A percentile compares a stretch with the other conserved stretches of the same genome.
phyloP scores from a whole-genome alignment of 2,329 filamentous ascomycete species.

The Thelonectria discophora region DNA sequence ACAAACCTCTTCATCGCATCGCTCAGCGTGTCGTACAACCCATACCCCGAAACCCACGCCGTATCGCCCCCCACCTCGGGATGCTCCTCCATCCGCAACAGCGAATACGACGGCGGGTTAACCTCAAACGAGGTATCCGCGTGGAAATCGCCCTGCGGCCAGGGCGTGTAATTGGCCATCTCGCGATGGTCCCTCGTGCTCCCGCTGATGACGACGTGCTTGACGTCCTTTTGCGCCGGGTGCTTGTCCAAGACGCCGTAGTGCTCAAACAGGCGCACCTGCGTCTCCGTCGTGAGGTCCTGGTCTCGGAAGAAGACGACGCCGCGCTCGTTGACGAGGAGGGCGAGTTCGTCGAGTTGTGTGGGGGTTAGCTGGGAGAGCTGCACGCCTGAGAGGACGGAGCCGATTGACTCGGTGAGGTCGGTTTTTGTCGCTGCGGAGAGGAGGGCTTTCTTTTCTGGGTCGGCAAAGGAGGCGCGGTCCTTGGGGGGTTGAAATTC shows the following conservation, averaged over 20 bases:
- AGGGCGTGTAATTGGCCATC: slow-evolving; percentile 52
- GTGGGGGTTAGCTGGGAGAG: slow-evolving; percentile 54
- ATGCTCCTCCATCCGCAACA: slow-evolving; percentile 61
- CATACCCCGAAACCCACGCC: slow-evolving; percentile 57
- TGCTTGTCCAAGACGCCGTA: slow-evolving; percentile 59
- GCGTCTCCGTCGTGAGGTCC: slow-evolving; percentile 52
- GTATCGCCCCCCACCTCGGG: slow-evolving; percentile 58
- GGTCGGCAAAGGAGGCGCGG: slow-evolving; percentile 54
- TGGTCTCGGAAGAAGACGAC: slow-evolving; percentile 60
- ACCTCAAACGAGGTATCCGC: slow-evolving; percentile 61
- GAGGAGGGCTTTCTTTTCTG: slow-evolving; percentile 54
- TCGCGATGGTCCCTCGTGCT: slow-evolving; percentile 57
- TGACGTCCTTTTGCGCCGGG: slow-evolving; percentile 51
- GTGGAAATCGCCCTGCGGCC: slow-evolving; percentile 51
- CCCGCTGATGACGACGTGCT: slow-evolving; percentile 55
- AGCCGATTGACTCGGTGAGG: slow-evolving; percentile 56
- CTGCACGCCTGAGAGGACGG: slow-evolving; percentile 51
- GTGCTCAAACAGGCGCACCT: slow-evolving; percentile 57
- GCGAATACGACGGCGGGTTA: slow-evolving; percentile 60
- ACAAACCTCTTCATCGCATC: slow-evolving; percentile 53
- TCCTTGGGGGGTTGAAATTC: slow-evolving; percentile 31
- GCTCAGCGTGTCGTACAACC: slow-evolving; percentile 56
- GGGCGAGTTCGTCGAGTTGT: slow-evolving; percentile 61
- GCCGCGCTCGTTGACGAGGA: slow-evolving; percentile 56
- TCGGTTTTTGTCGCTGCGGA: slow-evolving; percentile 50